Conservation (phyloP, 257 asterid genomes). For the Gynochthodes officinalis region DNA sequence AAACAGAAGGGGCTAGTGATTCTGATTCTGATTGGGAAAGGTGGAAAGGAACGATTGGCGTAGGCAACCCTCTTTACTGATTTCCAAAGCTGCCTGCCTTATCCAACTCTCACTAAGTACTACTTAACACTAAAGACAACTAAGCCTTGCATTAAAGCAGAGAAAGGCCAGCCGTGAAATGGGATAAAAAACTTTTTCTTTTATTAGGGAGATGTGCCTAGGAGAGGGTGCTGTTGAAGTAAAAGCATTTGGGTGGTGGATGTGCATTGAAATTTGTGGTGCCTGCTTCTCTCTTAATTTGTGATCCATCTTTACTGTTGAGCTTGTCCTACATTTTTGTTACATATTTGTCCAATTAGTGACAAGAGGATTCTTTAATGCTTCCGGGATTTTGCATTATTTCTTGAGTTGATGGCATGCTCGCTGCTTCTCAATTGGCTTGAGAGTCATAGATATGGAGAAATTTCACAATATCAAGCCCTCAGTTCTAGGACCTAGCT, state of each 20-base stretch:
- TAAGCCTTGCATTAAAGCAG: constrained; percentile 29
- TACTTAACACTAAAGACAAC: constrained; percentile 21
- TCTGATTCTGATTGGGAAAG: constrained; percentile 21
- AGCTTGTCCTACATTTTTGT: not conserved
- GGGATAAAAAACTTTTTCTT: constrained; percentile 3
- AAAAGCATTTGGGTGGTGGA: constrained; percentile 33
- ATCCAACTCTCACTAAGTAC: constrained; percentile 29
- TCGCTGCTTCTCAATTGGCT: not conserved
- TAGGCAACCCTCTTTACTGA: constrained; percentile 11
- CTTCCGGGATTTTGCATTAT: constrained; percentile 37
- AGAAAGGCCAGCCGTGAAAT: constrained; percentile 10
- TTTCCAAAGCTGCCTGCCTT: constrained; percentile 22
- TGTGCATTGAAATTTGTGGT: constrained; percentile 45
- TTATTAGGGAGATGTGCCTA: constrained; percentile 13
- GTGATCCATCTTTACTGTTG: not conserved
- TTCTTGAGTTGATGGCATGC: not conserved
- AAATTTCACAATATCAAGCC: constrained; percentile 12
- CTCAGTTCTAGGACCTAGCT: constrained; percentile 35
- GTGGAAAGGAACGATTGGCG: constrained; percentile 19
- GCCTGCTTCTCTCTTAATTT: constrained; percentile 3
- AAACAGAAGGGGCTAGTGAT: not conserved
- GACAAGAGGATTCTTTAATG: constrained; percentile 10
- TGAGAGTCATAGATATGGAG: not conserved
- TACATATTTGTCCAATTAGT: not conserved
- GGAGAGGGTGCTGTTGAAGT: constrained; percentile 40